Evolutionary conservation across 148 eudicot species (phyloP), one percentile per base, ranked within the genome.

Genomic region (Vaccinium macrocarpon): DNA sequence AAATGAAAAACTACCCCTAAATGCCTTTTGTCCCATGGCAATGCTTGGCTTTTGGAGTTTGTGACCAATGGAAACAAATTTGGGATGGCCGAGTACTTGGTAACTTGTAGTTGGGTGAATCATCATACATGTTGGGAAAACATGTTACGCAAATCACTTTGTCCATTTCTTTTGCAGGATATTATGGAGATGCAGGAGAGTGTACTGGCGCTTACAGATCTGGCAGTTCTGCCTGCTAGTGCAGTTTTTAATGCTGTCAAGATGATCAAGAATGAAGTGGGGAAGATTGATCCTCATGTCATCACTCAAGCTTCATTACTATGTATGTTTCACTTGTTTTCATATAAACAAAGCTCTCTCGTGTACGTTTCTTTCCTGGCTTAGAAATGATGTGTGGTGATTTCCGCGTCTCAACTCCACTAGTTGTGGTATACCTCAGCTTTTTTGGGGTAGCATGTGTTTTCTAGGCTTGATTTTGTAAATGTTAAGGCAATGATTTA

Each of bases 271-370:
- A 83, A 83, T 81, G 88, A 84, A 77, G 59, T 13, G 52, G 87
- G 86, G 42, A 42, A 84, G 35, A 23, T 83, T 19, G 85, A 90
- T 82, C 91, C 91, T 80, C 52, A 86, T 13, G 80, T 90, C 76
- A 79, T 89, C 57, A 89, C 88, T 19, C 89, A 86, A 74, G 91
- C 90, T 64, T 86, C 91, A 76, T 64, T 86, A 29, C 86, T 87
- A 19, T 81, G 92, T 90, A 87, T 86, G 6, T 38, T 75, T 71
- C 29, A 11, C 70, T 80, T 57, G n/a, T 23, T 55, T 16, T 82
- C 18, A 23, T 82, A 16, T 82, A 4, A 51, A 68, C 52, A 42
- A 27, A 78, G 61, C 19, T 13, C 42, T 18, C 35, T 18, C 53
- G 61, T 52, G 14, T 25, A 6, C 0, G 21, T 78, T 23, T 14